These are phyloP conservation scores for Acanthamoeba castellanii DNA, from an alignment of 208 protist species.

Conservation along the genomic window DNA sequence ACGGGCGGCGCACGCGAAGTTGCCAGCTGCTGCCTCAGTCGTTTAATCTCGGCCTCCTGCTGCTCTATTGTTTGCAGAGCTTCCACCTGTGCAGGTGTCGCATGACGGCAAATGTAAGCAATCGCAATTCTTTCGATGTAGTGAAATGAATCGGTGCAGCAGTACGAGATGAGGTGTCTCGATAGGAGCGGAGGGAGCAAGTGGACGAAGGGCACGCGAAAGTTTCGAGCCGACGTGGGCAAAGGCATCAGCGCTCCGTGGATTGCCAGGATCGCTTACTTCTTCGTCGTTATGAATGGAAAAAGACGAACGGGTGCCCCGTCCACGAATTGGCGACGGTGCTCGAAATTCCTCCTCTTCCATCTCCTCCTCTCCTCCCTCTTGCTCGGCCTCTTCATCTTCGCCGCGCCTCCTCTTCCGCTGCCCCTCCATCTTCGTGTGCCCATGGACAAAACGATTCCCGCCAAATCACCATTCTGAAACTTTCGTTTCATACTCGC, in stretches of 20 bases:
- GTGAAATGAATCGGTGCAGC: not conserved
- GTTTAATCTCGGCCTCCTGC: not conserved
- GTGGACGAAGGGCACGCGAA: not conserved
- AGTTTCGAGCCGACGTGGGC: not conserved
- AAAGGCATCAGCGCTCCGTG: not conserved
- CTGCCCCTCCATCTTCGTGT: not conserved
- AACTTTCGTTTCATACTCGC: too few species aligned
- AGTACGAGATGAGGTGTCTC: not conserved
- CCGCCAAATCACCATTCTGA: not conserved
- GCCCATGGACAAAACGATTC: not conserved
- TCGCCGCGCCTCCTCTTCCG: not conserved
- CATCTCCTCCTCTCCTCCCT: not conserved
- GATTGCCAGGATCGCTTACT: constrained; percentile 6
- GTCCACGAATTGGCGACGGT: not conserved
- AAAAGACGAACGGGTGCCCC: not conserved
- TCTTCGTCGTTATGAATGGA: not conserved
- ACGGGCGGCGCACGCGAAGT: not conserved
- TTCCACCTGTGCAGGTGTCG: not conserved
- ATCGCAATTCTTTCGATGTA: not conserved
- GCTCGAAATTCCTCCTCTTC: not conserved
- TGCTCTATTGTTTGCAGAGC: not conserved
- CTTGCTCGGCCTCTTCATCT: not conserved
- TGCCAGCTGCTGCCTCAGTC: not conserved
- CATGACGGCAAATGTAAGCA: not conserved
- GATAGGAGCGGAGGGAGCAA: not conserved